Evolutionary conservation across 805 yeast genomes (phyloP).

Genomic region (Wickerhamiella australiensis): DNA sequence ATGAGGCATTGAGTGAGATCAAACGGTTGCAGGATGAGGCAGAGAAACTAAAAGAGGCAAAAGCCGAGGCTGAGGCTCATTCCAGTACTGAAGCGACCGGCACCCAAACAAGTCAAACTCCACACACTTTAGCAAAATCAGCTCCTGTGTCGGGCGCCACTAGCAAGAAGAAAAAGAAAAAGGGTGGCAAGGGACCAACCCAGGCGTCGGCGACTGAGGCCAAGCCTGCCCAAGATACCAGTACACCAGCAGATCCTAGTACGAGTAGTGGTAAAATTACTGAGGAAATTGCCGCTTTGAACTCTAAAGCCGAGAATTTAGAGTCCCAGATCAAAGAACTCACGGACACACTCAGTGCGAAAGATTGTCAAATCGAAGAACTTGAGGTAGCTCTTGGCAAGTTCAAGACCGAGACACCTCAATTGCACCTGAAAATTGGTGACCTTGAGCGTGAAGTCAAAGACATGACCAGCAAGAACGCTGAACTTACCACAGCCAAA

Average conservation of each 20-base stretch:
- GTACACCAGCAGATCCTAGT: neutral
- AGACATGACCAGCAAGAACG: neutral
- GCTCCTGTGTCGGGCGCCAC: neutral
- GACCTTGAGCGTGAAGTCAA: conserved; percentile 1
- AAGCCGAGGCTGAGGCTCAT: neutral
- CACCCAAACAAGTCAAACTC: neutral
- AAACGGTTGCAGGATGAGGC: neutral
- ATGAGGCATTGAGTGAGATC: conserved; percentile 12
- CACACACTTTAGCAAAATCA: neutral
- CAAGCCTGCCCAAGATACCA: neutral
- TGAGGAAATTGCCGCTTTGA: neutral
- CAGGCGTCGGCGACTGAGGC: neutral
- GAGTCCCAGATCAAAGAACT: conserved; percentile 12
- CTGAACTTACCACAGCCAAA: neutral
- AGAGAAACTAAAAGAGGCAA: neutral
- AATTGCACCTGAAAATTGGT: conserved; percentile 1
- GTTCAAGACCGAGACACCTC: neutral
- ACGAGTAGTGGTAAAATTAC: neutral
- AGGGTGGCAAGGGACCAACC: conserved; percentile 4
- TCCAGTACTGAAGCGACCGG: neutral
- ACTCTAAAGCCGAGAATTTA: neutral
- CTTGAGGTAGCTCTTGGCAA: neutral
- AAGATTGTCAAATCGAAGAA: neutral
- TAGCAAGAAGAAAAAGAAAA: neutral
- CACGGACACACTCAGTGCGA: conserved; percentile 11